phyloP scores from a whole-genome alignment of 2,329 filamentous ascomycete genomes.

The Aaosphaeria arxii region DNA sequence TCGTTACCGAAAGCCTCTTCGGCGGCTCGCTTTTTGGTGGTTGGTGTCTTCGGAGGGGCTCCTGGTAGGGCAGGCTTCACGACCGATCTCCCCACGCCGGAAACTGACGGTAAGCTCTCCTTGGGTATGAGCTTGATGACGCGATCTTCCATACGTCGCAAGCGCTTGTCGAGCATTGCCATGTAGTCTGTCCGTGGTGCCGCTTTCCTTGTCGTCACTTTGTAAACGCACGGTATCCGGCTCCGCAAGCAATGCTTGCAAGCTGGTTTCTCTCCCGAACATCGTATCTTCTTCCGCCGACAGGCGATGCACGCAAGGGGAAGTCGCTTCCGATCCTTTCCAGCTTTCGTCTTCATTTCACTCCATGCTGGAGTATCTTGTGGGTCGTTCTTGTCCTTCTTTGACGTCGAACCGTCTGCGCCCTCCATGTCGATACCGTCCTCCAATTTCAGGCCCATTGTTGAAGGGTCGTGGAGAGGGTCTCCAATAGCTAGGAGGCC shows the following conservation, averaged over 20 bases:
- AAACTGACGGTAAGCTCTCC: constrained; percentile 68
- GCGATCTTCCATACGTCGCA: constrained; percentile 96
- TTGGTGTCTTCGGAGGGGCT: constrained; percentile 54
- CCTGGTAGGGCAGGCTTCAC: constrained; percentile 74
- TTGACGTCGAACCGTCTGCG: constrained; percentile 19
- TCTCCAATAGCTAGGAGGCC: constrained; percentile 30
- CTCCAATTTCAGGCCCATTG: constrained; percentile 21
- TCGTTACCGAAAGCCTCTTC: constrained; percentile 86
- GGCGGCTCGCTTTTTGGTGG: constrained; percentile 73
- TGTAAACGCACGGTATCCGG: constrained; percentile 94
- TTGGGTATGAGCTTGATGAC: constrained; percentile 95
- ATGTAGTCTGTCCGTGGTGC: constrained; percentile 96
- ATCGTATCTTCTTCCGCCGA: constrained; percentile 94
- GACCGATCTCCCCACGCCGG: constrained; percentile 70
- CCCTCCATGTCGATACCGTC: constrained; percentile 20
- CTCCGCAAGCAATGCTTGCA: constrained; percentile 95
- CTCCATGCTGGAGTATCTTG: constrained; percentile 46
- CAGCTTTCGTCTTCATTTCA: constrained; percentile 63
- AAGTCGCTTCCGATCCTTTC: constrained; percentile 90
- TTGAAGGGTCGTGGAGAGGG: constrained; percentile 20
- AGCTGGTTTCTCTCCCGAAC: constrained; percentile 94
- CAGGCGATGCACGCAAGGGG: constrained; percentile 95
- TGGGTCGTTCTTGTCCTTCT: constrained; percentile 25
- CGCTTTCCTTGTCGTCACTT: constrained; percentile 90
- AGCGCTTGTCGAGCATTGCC: constrained; percentile 94